Evolutionary conservation across 345 rosid species (phyloP).

Genomic region (Rhizophora mangle): DNA sequence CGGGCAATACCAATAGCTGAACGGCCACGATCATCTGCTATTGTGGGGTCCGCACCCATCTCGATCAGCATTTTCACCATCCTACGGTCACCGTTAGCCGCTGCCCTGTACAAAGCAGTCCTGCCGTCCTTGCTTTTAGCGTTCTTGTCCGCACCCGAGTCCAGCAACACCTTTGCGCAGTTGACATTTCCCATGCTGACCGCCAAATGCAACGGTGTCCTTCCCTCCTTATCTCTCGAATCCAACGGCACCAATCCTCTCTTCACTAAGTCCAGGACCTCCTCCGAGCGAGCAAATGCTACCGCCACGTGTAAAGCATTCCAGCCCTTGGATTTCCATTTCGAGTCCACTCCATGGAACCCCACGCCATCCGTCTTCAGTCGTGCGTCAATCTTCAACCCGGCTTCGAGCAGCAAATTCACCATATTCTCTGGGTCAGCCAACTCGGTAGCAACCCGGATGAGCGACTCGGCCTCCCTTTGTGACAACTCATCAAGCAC

Average conservation of each 20-base stretch:
- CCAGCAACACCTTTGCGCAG: constrained; percentile 39
- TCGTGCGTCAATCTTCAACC: constrained; percentile 25
- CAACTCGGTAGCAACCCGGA: constrained; percentile 40
- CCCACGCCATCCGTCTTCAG: constrained; percentile 6
- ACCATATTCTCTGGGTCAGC: constrained; percentile 40
- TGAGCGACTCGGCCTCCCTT: constrained; percentile 38
- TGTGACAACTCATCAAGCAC: constrained; percentile 30
- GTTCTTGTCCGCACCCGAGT: constrained; percentile 38
- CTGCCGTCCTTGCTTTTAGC: constrained; percentile 35
- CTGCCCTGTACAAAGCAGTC: constrained; percentile 36
- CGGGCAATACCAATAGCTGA: constrained; percentile 40
- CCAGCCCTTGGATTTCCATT: constrained; percentile 33
- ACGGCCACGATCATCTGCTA: constrained; percentile 43
- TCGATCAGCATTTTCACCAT: constrained; percentile 43
- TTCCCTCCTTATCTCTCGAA: constrained; percentile 38
- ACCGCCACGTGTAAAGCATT: constrained; percentile 37
- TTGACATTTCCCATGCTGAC: constrained; percentile 27
- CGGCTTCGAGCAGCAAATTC: constrained; percentile 41
- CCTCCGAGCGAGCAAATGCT: constrained; percentile 31
- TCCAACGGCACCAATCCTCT: constrained; percentile 29
- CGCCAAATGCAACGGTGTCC: constrained; percentile 43
- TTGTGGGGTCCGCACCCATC: constrained; percentile 41
- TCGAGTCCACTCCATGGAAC: constrained; percentile 1
- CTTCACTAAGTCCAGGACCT: constrained; percentile 17
- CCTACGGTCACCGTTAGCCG: constrained; percentile 38